Evolutionary conservation across 2,329 filamentous ascomycete species (phyloP).

Genomic region (Talaromyces verruculosus): DNA sequence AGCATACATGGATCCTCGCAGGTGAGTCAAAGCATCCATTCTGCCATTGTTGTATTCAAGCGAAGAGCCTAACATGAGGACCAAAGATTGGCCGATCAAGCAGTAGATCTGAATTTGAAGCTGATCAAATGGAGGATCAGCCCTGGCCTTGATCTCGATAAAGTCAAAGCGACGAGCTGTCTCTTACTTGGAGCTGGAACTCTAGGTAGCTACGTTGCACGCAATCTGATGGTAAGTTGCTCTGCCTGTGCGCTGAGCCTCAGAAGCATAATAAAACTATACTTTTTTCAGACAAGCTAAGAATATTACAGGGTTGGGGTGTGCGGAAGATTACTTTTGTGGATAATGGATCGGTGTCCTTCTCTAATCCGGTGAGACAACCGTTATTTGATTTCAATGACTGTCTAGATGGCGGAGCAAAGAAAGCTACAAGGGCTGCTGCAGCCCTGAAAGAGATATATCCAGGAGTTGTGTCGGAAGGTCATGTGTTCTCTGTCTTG

Average conservation of each 20-base stretch:
- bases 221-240: slow-evolving; percentile 68
- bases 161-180: slow-evolving; percentile 86
- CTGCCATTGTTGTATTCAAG: neutral
- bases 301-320: slow-evolving; percentile 70
- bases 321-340: slow-evolving; percentile 94
- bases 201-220: slow-evolving; percentile 87
- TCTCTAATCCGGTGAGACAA: slow-evolving; percentile 93
- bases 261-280: neutral
- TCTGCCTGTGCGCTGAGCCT: neutral
- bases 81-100: slow-evolving; percentile 74
- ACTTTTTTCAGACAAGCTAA: slow-evolving; percentile 18
- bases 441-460: slow-evolving; percentile 82
- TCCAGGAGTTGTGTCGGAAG: slow-evolving; percentile 79
- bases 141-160: slow-evolving; percentile 80
- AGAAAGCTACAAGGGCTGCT: slow-evolving; percentile 79
- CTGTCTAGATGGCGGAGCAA: slow-evolving; percentile 78
- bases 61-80: slow-evolving; percentile 5
- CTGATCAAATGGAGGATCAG: slow-evolving; percentile 98
- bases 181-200: slow-evolving; percentile 90
- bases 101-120: slow-evolving; percentile 93
- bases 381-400: slow-evolving; percentile 89
- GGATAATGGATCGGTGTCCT: slow-evolving; percentile 89
- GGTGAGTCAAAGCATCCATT: slow-evolving; percentile 35
- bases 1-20: slow-evolving; percentile 88
- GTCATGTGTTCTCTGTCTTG: slow-evolving; percentile 80